Evolutionary conservation across 2,329 filamentous ascomycete genomes (phyloP).

Genomic region (Thyridium curvatum): DNA sequence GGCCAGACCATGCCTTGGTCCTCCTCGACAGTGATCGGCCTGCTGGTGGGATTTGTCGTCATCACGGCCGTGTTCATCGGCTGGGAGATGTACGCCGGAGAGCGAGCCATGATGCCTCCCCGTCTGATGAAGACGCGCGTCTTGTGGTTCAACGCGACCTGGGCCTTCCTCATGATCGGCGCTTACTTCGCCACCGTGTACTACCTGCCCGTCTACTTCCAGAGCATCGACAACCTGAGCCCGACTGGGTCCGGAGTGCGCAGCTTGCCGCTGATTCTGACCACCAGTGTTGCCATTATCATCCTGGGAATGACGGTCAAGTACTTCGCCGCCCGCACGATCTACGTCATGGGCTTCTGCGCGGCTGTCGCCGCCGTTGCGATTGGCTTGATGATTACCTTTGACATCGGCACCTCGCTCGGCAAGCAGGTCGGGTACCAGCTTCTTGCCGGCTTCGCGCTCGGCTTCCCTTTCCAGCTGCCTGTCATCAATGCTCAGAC

Average conservation of each 20-base stretch:
- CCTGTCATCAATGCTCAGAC: slow-evolving; percentile 60
- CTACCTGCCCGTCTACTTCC: slow-evolving; percentile 81
- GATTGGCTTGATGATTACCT: slow-evolving; percentile 23
- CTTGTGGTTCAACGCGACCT: slow-evolving; percentile 58
- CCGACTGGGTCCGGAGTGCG: slow-evolving; percentile 64
- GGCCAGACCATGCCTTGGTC: slow-evolving; percentile 70
- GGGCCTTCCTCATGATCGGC: slow-evolving; percentile 64
- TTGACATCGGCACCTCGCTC: slow-evolving; percentile 16
- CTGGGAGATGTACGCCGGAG: slow-evolving; percentile 67
- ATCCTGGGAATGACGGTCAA: slow-evolving; percentile 17
- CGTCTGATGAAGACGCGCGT: slow-evolving; percentile 61
- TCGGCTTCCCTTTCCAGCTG: slow-evolving; percentile 15
- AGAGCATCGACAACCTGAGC: slow-evolving; percentile 61
- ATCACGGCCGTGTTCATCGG: slow-evolving; percentile 60
- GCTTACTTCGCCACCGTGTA: slow-evolving; percentile 74
- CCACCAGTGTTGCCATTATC: slow-evolving; percentile 20
- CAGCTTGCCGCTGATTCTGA: slow-evolving; percentile 26
- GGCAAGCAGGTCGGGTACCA: slow-evolving; percentile 30
- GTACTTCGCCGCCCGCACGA: slow-evolving; percentile 19
- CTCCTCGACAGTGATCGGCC: slow-evolving; percentile 68
- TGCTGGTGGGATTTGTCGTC: slow-evolving; percentile 67
- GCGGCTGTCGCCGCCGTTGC: slow-evolving; percentile 31
- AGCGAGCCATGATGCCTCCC: slow-evolving; percentile 72
- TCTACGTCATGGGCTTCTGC: slow-evolving; percentile 14
- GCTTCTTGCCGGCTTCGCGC: slow-evolving; percentile 5